Conservation (phyloP, 129 eudicot species). For the Sambucus nigra region DNA sequence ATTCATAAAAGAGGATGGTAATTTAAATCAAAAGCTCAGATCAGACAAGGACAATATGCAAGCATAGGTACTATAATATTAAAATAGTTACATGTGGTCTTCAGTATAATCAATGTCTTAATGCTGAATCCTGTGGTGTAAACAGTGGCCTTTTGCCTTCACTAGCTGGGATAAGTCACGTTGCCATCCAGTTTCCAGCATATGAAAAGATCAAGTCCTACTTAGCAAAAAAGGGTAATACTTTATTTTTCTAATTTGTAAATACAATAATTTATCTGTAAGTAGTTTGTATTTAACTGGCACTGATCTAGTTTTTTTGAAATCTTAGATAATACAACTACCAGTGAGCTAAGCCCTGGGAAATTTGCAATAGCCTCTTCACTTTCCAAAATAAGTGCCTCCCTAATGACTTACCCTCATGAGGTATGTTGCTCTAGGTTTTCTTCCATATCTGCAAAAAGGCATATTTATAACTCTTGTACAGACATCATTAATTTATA, state of each 20-base stretch:
- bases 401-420: constrained; percentile 78
- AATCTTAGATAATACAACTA: constrained; percentile 51
- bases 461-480: neutral
- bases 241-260: constrained; percentile 1
- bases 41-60: neutral
- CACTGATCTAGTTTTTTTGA: constrained; percentile 25
- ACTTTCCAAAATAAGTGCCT: constrained; percentile 74
- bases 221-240: constrained; percentile 71
- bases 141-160: constrained; percentile 97
- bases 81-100: neutral
- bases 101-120: neutral
- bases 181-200: constrained; percentile 95
- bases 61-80: neutral
- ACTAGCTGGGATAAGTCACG: constrained; percentile 89
- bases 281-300: neutral
- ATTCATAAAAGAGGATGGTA: too few species aligned
- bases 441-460: too few species aligned
- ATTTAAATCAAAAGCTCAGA: neutral
- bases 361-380: constrained; percentile 85
- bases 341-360: constrained; percentile 55
- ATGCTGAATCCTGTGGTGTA: neutral
- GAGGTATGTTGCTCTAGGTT: constrained; percentile 43
- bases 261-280: neutral
- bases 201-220: constrained; percentile 72
- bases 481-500: neutral